Base-by-base conservation (phyloP, 441 rosid genomes). In the Isatis lusitanica region DNA sequence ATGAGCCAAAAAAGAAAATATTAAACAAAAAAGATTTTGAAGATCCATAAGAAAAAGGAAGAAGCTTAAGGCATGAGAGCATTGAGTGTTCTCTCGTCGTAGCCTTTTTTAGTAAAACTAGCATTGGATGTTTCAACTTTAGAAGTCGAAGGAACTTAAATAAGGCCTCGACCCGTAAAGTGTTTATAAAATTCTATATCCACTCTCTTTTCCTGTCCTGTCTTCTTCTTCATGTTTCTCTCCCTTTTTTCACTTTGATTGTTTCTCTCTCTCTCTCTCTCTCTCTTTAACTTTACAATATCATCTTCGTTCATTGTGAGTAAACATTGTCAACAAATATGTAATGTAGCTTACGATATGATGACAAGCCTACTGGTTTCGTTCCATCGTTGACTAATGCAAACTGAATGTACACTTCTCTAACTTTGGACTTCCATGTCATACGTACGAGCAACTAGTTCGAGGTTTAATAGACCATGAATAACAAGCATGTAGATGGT, bases 151-250 rank as follows among this genome's bases (percentile, higher is more conserved):
- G 33, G 63, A 64, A 76, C 75, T 57, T 65, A 64, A 76, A 64
- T 64, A 76, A 76, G 75, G 56, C 72, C 67, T 70, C 67, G 76
- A 76, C 57, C 57, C 56, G 40, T 64, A 75, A 68, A 75, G 74
- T 11, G 78, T 75, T 53, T 53, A 68, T 55, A 68, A 75, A 75
- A 43, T 51, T 75, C 63, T 52, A 43, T 52, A 51, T 74, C 47
- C n/a, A 31, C 0, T 61, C 61, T 46, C 61, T 63, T 63, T 65
- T 70, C 39, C 24, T 58, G 72, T 70, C 72, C 26, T 64, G 80
- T 76, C 80, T 76, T 76, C 80, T 76, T 70, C 75, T 70, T 76
- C 76, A 76, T 76, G 80, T 76, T 76, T 76, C 80, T 50, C 43
- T 64, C 26, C 71, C 75, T 70, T 76, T 52, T 39, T 68, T 11